phyloP scores from a whole-genome alignment of 2,329 filamentous ascomycete species.

The Aspergillus niger region DNA sequence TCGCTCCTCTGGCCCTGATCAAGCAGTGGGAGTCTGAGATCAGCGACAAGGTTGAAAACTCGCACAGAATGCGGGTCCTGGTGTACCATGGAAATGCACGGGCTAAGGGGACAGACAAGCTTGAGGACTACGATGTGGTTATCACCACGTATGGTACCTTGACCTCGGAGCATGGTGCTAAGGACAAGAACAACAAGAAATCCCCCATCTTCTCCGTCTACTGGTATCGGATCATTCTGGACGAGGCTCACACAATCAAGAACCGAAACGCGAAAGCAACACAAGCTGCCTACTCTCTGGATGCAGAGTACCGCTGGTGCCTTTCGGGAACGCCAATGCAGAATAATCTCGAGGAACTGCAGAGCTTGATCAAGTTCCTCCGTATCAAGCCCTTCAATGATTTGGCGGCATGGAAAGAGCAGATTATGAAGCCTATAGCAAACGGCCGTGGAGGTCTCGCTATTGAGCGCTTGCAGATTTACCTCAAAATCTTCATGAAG shows the following conservation, averaged over 20 bases:
- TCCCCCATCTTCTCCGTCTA: constrained; percentile 85
- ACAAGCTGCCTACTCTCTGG: constrained; percentile 82
- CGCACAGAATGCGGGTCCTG: constrained; percentile 74
- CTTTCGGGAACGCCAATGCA: constrained; percentile 96
- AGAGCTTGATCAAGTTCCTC: constrained; percentile 89
- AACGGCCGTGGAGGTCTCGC: constrained; percentile 86
- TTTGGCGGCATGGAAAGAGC: constrained; percentile 81
- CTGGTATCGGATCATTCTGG: constrained; percentile 94
- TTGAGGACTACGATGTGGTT: constrained; percentile 88
- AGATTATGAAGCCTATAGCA: constrained; percentile 88
- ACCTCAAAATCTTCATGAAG: constrained; percentile 95
- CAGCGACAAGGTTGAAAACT: constrained; percentile 71
- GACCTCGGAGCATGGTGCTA: constrained; percentile 81
- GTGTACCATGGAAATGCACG: constrained; percentile 89
- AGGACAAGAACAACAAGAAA: constrained; percentile 64
- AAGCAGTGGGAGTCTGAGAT: constrained; percentile 97
- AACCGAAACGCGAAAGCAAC: constrained; percentile 96
- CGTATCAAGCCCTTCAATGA: constrained; percentile 90
- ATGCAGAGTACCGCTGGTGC: constrained; percentile 91
- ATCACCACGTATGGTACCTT: constrained; percentile 97
- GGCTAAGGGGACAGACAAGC: constrained; percentile 73
- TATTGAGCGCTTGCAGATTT: constrained; percentile 79
- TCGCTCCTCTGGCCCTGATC: constrained; percentile 90
- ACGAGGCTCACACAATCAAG: constrained; percentile 98
- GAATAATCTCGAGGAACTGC: constrained; percentile 95